Evolutionary conservation across 23 red algal species (phyloP).

Genomic region (Gracilaria domingensis): DNA sequence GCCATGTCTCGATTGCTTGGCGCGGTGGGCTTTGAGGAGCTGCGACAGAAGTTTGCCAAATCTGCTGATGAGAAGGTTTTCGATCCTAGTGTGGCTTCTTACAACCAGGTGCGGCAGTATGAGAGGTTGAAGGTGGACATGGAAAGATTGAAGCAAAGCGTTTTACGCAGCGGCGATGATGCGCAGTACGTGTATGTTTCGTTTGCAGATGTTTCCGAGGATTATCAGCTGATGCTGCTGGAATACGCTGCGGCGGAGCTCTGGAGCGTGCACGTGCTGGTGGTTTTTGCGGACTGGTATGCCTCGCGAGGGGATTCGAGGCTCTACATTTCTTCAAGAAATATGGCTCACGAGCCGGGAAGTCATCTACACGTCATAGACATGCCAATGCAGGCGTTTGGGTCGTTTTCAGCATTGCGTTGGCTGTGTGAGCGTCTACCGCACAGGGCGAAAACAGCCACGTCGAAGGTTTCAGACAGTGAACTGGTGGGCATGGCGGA

Average conservation of each 20-base stretch:
- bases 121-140: conserved; percentile 5
- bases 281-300: conserved; percentile 19
- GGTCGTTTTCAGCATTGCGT: conserved; percentile 30
- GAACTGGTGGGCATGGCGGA: conserved; percentile 10
- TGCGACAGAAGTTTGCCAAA: neutral
- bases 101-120: neutral
- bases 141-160: neutral
- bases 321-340: neutral
- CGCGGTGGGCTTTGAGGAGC: neutral
- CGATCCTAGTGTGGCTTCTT: too few relatives aligned
- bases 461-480: neutral
- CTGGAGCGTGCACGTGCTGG: neutral
- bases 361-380: conserved; percentile 48
- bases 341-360: neutral
- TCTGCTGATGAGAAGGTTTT: neutral
- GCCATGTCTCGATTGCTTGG: neutral
- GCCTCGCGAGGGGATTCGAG: too few relatives aligned
- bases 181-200: neutral
- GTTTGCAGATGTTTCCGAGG: neutral
- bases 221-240: neutral
- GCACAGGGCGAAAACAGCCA: neutral
- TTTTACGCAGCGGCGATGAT: neutral
- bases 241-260: neutral
- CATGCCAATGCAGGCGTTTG: conserved; percentile 30
- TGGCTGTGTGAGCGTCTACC: conserved; percentile 30